phyloP scores from a whole-genome alignment of 495 filamentous ascomycete species.

The Talaromyces trachyspermus region DNA sequence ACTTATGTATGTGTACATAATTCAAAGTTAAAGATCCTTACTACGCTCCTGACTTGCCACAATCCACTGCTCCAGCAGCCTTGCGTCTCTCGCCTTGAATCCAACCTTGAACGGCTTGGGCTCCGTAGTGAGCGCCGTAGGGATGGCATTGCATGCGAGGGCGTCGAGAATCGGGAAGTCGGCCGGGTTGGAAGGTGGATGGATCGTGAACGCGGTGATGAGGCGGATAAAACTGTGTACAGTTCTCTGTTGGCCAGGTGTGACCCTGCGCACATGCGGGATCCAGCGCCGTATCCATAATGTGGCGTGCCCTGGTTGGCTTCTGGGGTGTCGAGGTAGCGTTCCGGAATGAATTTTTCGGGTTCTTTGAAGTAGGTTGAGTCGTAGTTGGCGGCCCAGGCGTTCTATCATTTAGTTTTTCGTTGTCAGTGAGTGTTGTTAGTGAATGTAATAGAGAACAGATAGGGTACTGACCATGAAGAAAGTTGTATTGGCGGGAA shows the following conservation, averaged over 20 bases:
- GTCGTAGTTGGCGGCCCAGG: slow-evolving; percentile 65
- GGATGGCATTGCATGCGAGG: slow-evolving; percentile 54
- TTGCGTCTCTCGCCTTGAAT: slow-evolving; percentile 40
- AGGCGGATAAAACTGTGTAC: slow-evolving; percentile 60
- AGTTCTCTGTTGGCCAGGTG: slow-evolving; percentile 62
- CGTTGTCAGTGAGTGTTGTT: slow-evolving; percentile 4
- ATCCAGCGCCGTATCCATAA: slow-evolving; percentile 63
- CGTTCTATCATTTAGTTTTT: slow-evolving; percentile 41
- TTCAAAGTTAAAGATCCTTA: slow-evolving; percentile 40
- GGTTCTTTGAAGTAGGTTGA: slow-evolving; percentile 55
- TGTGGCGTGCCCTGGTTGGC: slow-evolving; percentile 53
- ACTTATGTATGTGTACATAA: neutral
- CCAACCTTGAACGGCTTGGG: slow-evolving; percentile 62
- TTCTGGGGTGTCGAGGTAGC: slow-evolving; percentile 53
- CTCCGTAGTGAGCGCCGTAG: slow-evolving; percentile 61
- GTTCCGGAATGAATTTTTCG: slow-evolving; percentile 51
- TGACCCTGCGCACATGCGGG: slow-evolving; percentile 66
- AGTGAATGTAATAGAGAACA: neutral
- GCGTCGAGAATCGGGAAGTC: slow-evolving; percentile 52
- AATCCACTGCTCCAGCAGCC: slow-evolving; percentile 43
- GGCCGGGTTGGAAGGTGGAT: slow-evolving; percentile 24
- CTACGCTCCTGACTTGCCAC: slow-evolving; percentile 51
- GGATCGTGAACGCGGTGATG: slow-evolving; percentile 56
- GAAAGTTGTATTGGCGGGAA: slow-evolving; percentile 59
- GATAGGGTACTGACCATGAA: slow-evolving; percentile 44